These are phyloP conservation scores for Talinum fruticosum DNA, from an alignment of 148 eudicot species.

Conservation along the genomic window DNA sequence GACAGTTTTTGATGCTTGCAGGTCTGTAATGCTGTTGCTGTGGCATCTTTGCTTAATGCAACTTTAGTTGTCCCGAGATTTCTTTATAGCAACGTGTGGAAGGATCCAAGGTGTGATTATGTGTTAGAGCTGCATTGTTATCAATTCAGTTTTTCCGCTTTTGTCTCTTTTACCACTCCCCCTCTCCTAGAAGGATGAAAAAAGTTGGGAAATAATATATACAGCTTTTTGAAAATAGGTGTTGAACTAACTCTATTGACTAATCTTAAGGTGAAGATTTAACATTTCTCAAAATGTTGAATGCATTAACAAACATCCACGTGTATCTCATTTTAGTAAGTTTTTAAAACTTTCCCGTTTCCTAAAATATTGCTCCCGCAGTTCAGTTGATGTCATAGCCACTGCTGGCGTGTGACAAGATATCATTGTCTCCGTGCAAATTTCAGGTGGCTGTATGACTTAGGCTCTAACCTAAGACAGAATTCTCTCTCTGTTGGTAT, in stretches of 20 bases:
- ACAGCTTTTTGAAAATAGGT: not conserved
- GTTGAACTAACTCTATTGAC: not conserved
- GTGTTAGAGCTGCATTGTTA: not conserved
- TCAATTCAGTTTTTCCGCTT: not conserved
- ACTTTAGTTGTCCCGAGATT: slow-evolving; percentile 84
- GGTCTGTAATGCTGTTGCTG: slow-evolving; percentile 98
- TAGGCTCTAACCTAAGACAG: not conserved
- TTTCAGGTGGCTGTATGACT: too few species aligned
- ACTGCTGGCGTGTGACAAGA: not conserved
- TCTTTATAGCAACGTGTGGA: slow-evolving; percentile 94
- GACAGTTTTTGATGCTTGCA: slow-evolving; percentile 29
- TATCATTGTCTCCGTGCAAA: not conserved
- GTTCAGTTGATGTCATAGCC: not conserved
- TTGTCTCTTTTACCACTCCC: not conserved
- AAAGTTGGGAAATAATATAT: not conserved
- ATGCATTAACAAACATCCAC: not conserved
- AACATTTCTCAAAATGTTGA: not conserved
- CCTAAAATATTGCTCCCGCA: not conserved
- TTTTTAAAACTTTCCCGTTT: not conserved
- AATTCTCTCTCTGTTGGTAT: not conserved
- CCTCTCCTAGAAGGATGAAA: not conserved
- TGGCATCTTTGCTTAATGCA: slow-evolving; percentile 84
- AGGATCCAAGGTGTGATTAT: slow-evolving; percentile 68
- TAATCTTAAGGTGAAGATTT: not conserved
- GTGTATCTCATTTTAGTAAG: not conserved